These are phyloP conservation scores for Pythium grandisporangium DNA, from an alignment of 352 stramenopile species.

Conservation along the genomic window DNA sequence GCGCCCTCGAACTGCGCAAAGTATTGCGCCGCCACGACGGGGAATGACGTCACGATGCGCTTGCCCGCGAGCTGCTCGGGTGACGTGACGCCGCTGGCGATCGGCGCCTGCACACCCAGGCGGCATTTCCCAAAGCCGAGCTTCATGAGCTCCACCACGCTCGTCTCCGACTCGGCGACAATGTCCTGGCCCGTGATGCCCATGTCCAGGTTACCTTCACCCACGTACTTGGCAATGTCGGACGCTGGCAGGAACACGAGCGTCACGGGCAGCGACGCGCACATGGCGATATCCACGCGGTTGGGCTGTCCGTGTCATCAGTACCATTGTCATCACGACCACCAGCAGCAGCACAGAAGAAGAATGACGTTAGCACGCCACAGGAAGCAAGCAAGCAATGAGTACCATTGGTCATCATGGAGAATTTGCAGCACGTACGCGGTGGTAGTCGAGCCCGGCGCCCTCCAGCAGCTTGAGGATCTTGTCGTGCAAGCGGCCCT, in stretches of 20 bases:
- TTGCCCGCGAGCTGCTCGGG: slow-evolving; percentile 87
- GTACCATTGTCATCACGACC: neutral
- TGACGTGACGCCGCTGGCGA: slow-evolving; percentile 77
- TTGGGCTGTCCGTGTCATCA: slow-evolving; percentile 27
- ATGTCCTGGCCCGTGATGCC: slow-evolving; percentile 97
- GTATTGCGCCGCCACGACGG: slow-evolving; percentile 89
- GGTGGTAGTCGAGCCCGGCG: slow-evolving; percentile 93
- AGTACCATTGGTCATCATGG: no score
- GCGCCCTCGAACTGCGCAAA: slow-evolving; percentile 85
- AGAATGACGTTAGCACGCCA: no score
- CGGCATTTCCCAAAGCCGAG: slow-evolving; percentile 95
- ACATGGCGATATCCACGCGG: slow-evolving; percentile 91
- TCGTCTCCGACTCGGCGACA: slow-evolving; percentile 86
- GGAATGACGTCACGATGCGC: slow-evolving; percentile 97
- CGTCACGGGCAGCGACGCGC: slow-evolving; percentile 91
- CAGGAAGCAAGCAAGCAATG: no score
- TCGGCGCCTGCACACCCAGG: slow-evolving; percentile 93
- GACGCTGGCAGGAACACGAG: slow-evolving; percentile 96
- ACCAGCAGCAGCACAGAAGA: neutral
- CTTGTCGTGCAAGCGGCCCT: slow-evolving; percentile 95
- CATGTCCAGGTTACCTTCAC: slow-evolving; percentile 96
- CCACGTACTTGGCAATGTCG: slow-evolving; percentile 98
- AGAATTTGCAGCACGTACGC: slow-evolving; percentile 50
- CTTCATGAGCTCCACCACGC: slow-evolving; percentile 90
- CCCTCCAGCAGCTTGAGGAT: slow-evolving; percentile 94